Evolutionary conservation across 176 grass and related monocot genomes (phyloP).

Genomic region (Melocanna baccifera): DNA sequence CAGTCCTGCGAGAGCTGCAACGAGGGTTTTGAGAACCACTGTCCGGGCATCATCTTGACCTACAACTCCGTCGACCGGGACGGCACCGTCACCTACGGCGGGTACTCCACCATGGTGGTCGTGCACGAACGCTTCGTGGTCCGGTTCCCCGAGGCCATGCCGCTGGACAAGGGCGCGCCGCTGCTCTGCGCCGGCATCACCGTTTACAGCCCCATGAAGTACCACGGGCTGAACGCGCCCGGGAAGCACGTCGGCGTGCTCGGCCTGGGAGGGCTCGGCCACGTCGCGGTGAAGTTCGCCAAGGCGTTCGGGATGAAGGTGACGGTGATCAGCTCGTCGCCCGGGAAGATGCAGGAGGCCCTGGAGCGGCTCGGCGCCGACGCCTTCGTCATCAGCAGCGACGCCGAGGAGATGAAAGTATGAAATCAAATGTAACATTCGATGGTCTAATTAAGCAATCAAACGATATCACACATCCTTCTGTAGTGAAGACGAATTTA

Average conservation of each 20-base stretch:
- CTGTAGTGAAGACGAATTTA: neutral
- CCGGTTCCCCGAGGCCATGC: slow-evolving; percentile 50
- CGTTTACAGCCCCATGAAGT: slow-evolving; percentile 71
- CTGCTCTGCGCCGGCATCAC: slow-evolving; percentile 72
- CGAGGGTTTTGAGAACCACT: slow-evolving; percentile 59
- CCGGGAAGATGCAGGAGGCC: slow-evolving; percentile 52
- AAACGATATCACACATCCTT: neutral
- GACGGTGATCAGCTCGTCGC: slow-evolving; percentile 66
- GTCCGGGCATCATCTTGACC: slow-evolving; percentile 21
- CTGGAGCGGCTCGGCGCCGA: slow-evolving; percentile 50
- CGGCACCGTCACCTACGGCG: slow-evolving; percentile 57
- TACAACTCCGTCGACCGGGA: slow-evolving; percentile 56
- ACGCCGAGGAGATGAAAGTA: slow-evolving; percentile 52
- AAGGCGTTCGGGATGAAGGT: slow-evolving; percentile 76
- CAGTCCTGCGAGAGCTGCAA: slow-evolving; percentile 47
- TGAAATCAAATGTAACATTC: neutral
- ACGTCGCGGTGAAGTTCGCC: slow-evolving; percentile 70
- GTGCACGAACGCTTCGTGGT: slow-evolving; percentile 66
- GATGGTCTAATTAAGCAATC: neutral
- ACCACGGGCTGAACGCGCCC: slow-evolving; percentile 29
- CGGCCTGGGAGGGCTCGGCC: slow-evolving; percentile 61
- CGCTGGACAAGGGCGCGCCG: slow-evolving; percentile 59
- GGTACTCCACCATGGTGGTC: slow-evolving; percentile 52
- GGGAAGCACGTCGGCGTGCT: slow-evolving; percentile 60
- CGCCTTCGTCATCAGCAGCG: slow-evolving; percentile 44